These are phyloP conservation scores for Choanephora cucurbitarum DNA, from an alignment of 371 early-diverging fungal genomes.

Conservation along the genomic window DNA sequence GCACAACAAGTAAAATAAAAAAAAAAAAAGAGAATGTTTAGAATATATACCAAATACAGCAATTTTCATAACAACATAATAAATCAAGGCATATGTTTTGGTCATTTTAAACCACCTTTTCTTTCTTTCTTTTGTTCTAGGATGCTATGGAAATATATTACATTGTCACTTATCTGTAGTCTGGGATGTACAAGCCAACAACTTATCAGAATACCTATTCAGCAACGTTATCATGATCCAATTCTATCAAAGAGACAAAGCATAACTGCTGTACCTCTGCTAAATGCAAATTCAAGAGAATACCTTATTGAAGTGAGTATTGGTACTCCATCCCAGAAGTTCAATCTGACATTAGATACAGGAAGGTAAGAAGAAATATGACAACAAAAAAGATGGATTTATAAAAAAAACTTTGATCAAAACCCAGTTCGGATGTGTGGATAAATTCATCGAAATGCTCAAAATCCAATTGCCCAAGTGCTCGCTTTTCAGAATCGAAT, in stretches of 20 bases:
- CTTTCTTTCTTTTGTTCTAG: constrained; percentile 1
- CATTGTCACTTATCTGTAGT: background rate
- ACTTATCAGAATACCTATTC: constrained; percentile 5
- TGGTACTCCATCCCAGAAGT: constrained; percentile 40
- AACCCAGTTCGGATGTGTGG: constrained; percentile 47
- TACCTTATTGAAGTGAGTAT: constrained; percentile 33
- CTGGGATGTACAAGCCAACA: background rate
- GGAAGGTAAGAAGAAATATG: constrained; percentile 36
- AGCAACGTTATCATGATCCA: constrained; percentile 1
- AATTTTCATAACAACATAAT: background rate
- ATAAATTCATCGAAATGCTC: constrained; percentile 39
- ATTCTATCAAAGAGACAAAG: constrained; percentile 4
- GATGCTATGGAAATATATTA: background rate
- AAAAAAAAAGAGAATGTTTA: background rate
- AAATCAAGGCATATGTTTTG: background rate
- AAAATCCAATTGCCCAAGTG: constrained; percentile 21
- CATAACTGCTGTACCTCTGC: constrained; percentile 22
- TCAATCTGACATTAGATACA: constrained; percentile 44
- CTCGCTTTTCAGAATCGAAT: constrained; percentile 25
- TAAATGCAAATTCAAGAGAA: constrained; percentile 33
- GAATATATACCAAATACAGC: constrained; percentile 2
- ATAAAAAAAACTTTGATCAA: background rate
- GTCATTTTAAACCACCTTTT: background rate
- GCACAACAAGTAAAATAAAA: constrained; percentile 31
- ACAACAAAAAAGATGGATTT: background rate